phyloP scores from a whole-genome alignment of 2,329 filamentous ascomycete species.

The Exophiala dermatitidis region DNA sequence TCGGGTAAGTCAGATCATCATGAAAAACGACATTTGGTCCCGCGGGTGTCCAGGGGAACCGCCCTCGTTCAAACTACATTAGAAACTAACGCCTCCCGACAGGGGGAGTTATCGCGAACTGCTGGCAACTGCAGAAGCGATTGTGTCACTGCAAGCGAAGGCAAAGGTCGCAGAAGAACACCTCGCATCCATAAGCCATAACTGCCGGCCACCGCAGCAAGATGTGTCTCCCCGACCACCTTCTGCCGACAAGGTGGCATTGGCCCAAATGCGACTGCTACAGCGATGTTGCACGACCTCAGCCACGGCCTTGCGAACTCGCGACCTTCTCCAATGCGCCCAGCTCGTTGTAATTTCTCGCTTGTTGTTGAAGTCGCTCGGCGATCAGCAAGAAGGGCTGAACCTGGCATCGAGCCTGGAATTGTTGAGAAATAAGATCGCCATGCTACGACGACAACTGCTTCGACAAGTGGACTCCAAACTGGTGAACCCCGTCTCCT shows the following conservation, averaged over 20 bases:
- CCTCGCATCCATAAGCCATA: slow-evolving; percentile 63
- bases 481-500: slow-evolving; percentile 41
- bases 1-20: slow-evolving; percentile 47
- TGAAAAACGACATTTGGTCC: background rate
- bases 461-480: slow-evolving; percentile 57
- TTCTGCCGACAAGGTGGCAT: slow-evolving; percentile 9
- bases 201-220: slow-evolving; percentile 57
- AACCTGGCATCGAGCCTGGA: slow-evolving; percentile 50
- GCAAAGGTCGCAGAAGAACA: slow-evolving; percentile 67
- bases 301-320: slow-evolving; percentile 46
- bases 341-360: slow-evolving; percentile 68
- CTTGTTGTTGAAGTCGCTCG: slow-evolving; percentile 66
- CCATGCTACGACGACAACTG: slow-evolving; percentile 55
- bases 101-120: slow-evolving; percentile 75
- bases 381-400: slow-evolving; percentile 38
- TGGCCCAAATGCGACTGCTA: slow-evolving; percentile 51
- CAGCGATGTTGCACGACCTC: slow-evolving; percentile 50
- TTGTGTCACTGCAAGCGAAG: slow-evolving; percentile 76
- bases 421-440: slow-evolving; percentile 57
- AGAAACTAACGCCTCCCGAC: slow-evolving; percentile 1
- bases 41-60: too few species aligned
- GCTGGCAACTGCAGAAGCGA: slow-evolving; percentile 86
- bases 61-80: too few species aligned
- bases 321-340: slow-evolving; percentile 45
- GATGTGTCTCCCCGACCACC: slow-evolving; percentile 1